Percentiles rank a stretch among this genome's conserved stretches.
Conservation (phyloP, 805 yeast genomes). For the Yamadazyma ubonensis region DNA sequence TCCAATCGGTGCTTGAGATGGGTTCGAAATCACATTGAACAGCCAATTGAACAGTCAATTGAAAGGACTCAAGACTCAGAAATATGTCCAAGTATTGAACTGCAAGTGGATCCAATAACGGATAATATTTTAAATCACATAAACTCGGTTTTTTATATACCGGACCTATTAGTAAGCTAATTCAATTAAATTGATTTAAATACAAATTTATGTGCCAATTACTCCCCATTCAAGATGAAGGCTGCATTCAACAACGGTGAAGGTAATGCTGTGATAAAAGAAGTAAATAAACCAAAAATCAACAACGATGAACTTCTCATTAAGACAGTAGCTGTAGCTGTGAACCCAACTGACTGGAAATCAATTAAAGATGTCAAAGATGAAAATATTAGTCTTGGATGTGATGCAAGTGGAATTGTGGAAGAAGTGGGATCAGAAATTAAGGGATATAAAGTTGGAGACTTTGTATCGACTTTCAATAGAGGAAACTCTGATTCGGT, state of each 20-base stretch:
- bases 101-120: too few relatives aligned
- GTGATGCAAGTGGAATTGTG: slow-evolving; percentile 21
- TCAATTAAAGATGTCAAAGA: slow-evolving; percentile 2
- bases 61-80: too few relatives aligned
- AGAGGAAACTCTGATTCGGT: slow-evolving; percentile 19
- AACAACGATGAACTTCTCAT: slow-evolving; percentile 43
- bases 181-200: too few relatives aligned
- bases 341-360: slow-evolving; percentile 23
- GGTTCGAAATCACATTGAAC: too few relatives aligned
- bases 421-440: slow-evolving; percentile 20
- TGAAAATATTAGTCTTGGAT: slow-evolving; percentile 14
- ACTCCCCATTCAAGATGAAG: too few relatives aligned
- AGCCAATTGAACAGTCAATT: too few relatives aligned
- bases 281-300: slow-evolving; percentile 24
- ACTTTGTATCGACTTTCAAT: slow-evolving; percentile 17
- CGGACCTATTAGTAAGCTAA: too few relatives aligned
- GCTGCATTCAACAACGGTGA: background rate
- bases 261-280: background rate
- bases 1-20: too few relatives aligned
- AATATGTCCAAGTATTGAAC: too few relatives aligned
- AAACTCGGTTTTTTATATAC: too few relatives aligned
- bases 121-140: too few relatives aligned
- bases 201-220: too few relatives aligned
- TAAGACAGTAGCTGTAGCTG: slow-evolving; percentile 33
- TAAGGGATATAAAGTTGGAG: slow-evolving; percentile 18